Conservation (phyloP, 1,284 basidiomycete species). For the Pseudozyma thailandica region DNA sequence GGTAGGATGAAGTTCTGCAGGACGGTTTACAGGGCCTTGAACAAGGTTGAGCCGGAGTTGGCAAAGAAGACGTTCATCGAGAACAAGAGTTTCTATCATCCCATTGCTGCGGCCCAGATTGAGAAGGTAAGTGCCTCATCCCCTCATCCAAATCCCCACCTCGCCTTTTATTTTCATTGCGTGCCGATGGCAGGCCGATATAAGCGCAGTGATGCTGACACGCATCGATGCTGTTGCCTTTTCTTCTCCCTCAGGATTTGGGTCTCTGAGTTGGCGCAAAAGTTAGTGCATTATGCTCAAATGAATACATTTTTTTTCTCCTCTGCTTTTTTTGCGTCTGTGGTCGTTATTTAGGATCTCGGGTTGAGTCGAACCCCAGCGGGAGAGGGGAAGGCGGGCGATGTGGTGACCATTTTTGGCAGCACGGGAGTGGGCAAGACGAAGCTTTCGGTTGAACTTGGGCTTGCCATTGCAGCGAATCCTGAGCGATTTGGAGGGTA, state of each 20-base stretch:
- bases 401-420: constrained; percentile 81
- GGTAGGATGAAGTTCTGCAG: constrained; percentile 71
- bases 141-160: neutral
- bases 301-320: constrained; percentile 4
- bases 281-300: neutral
- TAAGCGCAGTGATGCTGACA: constrained; percentile 36
- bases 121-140: constrained; percentile 56
- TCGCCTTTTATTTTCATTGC: neutral
- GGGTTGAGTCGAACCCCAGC: neutral
- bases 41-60: constrained; percentile 74
- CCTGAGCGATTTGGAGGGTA: constrained; percentile 4
- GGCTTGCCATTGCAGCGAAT: constrained; percentile 71
- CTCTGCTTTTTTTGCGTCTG: neutral
- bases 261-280: constrained; percentile 20
- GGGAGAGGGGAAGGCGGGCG: neutral
- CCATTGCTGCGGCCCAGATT: constrained; percentile 64
- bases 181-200: neutral
- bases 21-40: constrained; percentile 70
- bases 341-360: constrained; percentile 14
- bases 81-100: constrained; percentile 72
- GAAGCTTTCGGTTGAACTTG: constrained; percentile 87
- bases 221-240: neutral
- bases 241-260: constrained; percentile 34
- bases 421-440: constrained; percentile 98
- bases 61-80: constrained; percentile 74